A percentile compares a stretch with the other conserved stretches of the same genome.
phyloP scores from a whole-genome alignment of 1,284 basidiomycete species.

The Dichomitus squalens region DNA sequence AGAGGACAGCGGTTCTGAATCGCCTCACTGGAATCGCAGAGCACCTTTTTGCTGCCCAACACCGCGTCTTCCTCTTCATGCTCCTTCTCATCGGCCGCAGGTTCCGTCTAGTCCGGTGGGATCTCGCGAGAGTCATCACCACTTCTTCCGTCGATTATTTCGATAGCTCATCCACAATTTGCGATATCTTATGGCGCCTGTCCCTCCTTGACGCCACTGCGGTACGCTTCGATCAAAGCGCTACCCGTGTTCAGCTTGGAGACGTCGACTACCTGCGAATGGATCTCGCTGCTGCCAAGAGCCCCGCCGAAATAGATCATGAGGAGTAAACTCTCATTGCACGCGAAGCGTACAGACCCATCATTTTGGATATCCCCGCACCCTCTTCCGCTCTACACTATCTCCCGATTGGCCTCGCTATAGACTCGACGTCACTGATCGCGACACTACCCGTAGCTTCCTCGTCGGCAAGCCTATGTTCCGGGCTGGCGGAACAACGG shows the following conservation, averaged over 20 bases:
- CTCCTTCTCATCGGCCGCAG: conserved; percentile 8
- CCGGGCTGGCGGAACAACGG: not conserved
- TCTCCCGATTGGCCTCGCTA: not conserved
- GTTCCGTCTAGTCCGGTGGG: conserved; percentile 10
- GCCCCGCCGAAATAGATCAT: not conserved
- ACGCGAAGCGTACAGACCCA: not conserved
- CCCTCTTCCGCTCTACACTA: not conserved
- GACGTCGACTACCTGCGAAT: not conserved
- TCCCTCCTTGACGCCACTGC: not conserved
- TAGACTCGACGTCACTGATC: not conserved
- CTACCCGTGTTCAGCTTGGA: not conserved
- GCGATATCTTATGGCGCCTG: not conserved
- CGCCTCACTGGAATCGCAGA: not conserved
- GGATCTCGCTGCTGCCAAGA: not conserved
- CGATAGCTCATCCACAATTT: not conserved
- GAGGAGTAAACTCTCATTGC: not conserved
- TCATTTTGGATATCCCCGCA: not conserved
- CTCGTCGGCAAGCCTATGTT: conserved; percentile 1
- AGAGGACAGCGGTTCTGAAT: not conserved
- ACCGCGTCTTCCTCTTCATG: conserved; percentile 4
- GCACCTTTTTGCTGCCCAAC: conserved; percentile 1
- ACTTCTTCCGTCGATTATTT: conserved; percentile 8
- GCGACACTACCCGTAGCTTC: not conserved
- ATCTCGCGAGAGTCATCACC: conserved; percentile 4
- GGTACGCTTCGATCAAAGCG: conserved; percentile 10